Base-by-base conservation (phyloP, 2,329 filamentous ascomycete species). In the Oidium heveae region DNA sequence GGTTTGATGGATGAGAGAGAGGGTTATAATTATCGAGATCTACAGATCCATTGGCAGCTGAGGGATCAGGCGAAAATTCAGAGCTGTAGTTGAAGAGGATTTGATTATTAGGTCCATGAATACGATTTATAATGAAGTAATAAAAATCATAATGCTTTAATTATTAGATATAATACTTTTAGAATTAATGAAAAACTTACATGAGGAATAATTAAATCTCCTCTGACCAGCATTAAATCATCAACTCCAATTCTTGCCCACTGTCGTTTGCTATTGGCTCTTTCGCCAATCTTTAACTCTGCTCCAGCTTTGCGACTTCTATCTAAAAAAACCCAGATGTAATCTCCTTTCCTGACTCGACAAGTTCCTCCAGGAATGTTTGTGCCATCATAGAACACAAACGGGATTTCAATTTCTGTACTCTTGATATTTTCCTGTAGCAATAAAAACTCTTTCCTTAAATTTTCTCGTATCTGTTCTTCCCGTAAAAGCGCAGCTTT, bases 221-320 rank as follows among this genome's bases (percentile, higher is more conserved):
- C 87, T 63, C 86, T 75, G 8, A 98, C 88, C 56, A 95, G 73
- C 79, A 98, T 86, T 65, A 98, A 68, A 69, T 98, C 91, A 66
- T 98, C 91, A 5, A 98, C 89, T 37, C 87, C 85, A 33, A 96
- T 84, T 56, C 89, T 74, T 3, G 89, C 89, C 91, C 91, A 98
- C 63, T 91, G 84, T 57, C 83, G 79, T 57, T 79, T 82, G 60
- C 66, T 70, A 65, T 74, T 70, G 68, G 55, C 69, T 56, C 69
- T 77, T 55, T 73, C 79, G 52, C 80, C 83, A 0, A 88, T 83
- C 0, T 83, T 83, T 44, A 86, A 69, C 62, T 91, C 80, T 1
- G 88, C 88, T 13, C 87, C 89, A 0, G 94, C 81, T 66, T 94
- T 95, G 58, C 89, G 75, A 62, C 86, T 91, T 63, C 84, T 81